A percentile compares a stretch with the other conserved stretches of the same genome.
phyloP scores from a whole-genome alignment of 176 grass and related monocot species.

The Triticum dicoccoides region DNA sequence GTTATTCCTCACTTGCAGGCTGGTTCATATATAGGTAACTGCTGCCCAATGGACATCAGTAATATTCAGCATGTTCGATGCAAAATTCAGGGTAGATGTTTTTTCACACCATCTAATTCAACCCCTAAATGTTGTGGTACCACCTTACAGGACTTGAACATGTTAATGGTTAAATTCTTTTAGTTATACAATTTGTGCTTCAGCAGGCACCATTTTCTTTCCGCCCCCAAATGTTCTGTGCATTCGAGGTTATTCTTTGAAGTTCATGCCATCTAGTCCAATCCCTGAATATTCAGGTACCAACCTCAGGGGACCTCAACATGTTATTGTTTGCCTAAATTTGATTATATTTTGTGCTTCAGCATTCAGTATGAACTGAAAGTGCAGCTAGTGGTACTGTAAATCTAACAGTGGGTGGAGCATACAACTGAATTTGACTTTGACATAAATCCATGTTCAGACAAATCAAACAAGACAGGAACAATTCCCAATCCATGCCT shows the following conservation, averaged over 20 bases:
- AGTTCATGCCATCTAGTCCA: background rate
- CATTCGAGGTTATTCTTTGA: background rate
- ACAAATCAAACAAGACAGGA: too few species aligned
- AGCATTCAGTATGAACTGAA: background rate
- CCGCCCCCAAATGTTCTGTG: too few species aligned
- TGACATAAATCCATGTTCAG: background rate
- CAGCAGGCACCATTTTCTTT: too few species aligned
- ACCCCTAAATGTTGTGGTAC: too few species aligned
- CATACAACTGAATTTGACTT: background rate
- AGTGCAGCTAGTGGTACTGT: background rate
- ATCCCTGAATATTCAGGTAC: background rate
- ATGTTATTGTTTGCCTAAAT: background rate
- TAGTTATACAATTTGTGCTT: too few species aligned
- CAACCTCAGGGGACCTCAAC: background rate
- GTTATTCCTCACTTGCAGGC: background rate
- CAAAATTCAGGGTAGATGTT: background rate
- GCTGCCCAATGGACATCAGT: rapidly evolving
- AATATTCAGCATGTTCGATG: background rate
- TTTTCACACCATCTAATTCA: background rate
- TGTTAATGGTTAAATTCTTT: too few species aligned
- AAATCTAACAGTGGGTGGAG: background rate
- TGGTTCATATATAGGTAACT: background rate
- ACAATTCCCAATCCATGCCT: too few species aligned
- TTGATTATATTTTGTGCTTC: background rate
- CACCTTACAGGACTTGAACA: too few species aligned